Evolutionary conservation across 179 eudicot species (phyloP), one percentile per base, ranked within the genome.

Genomic region (Gypsophila paniculata): DNA sequence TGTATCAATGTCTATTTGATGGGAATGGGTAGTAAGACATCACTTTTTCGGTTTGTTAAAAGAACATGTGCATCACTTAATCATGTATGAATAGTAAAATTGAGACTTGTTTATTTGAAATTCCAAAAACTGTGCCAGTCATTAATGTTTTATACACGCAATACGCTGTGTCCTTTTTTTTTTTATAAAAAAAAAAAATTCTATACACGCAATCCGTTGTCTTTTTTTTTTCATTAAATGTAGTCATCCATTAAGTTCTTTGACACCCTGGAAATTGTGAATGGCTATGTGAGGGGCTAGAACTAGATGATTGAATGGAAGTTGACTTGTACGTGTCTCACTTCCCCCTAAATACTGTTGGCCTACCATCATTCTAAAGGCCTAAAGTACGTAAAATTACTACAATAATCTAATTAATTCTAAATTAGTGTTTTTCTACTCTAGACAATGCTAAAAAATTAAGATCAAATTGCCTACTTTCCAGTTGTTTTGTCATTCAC

Each of bases 41-140:
- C n/a, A 25, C 51, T 49, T 25, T 15, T 32, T 21, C 60, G 51
- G 46, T 52, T 26, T 10, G 44, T 52, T 14, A 32, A 17, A 68
- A 53, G 12, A 68, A 67, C 44, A 61, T 61, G 2, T 25, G 26
- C 52, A n/a, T 68, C 60, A 29, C 61, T 17, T 32, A 29, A 68
- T 10, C 69, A 21, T 46, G 72, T 26, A 18, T 69, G 18, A 68
- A 26, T 68, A 49, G 18, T 48, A 15, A 12, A 51, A 25, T n/a
- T 49, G 60, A 17, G 23, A 32, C 60, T 68, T n/a, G n/a, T n/a
- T 49, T 9, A 9, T 23, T 18, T 23, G 5, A 62, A 61, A 62
- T 34, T 62, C 23, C 14, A 10, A 34, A 8, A 36, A 36, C 6
- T 21, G 19, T 46, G 21, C 29, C 55, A 64, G 51, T 18, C 68